Base-by-base conservation (phyloP, 352 stramenopile genomes). In the Globisporangium uncinulatum region DNA sequence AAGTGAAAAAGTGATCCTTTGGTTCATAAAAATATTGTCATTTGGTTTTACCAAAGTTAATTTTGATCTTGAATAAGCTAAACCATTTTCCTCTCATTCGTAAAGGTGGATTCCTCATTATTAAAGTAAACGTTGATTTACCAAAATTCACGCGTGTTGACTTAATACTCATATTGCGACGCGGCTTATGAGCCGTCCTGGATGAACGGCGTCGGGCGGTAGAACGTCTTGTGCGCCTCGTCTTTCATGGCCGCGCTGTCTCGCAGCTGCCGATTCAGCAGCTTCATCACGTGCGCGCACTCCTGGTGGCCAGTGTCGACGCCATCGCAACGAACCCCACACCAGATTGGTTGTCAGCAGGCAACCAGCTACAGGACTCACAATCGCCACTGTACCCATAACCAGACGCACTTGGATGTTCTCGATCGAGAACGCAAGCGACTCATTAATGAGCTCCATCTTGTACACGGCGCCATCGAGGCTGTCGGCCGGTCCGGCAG, bases 401-500 rank as follows among this genome's bases (percentile, higher is more conserved):
- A 13, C 34, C 10, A 39, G 34, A 48, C 45, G 37, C 24, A 76
- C 73, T 60, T 88, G 79, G 44, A 89, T 80, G 54, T 89, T 89
- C 43, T 89, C 81, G 48, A 92, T 89, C 10, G 79, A 87, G 56
- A 88, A 92, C 11, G 79, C 79, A 46, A 92, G 62, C 45, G 81
- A 92, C 56, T 92, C 81, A 56, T 89, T 89, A 57, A 89, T 83
- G 46, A 88, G 73, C 55, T 92, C 79, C 56, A 92, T 67, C 51
- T 89, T 88, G 65, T 82, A 76, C 48, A 88, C 71, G 36, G 65
- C 73, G 24, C 69, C 67, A 44, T 79, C 72, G 34, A 88, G 55
- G 20, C 66, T 61, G 8, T 72, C 70, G 4, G 57, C 65, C 34
- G 34, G 34, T 39, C 7, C 34, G 34, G 34, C 34, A 13, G 34